Evolutionary conservation across 192 early-diverging fungal species (phyloP).

Genomic region (Backusella psychrophila): DNA sequence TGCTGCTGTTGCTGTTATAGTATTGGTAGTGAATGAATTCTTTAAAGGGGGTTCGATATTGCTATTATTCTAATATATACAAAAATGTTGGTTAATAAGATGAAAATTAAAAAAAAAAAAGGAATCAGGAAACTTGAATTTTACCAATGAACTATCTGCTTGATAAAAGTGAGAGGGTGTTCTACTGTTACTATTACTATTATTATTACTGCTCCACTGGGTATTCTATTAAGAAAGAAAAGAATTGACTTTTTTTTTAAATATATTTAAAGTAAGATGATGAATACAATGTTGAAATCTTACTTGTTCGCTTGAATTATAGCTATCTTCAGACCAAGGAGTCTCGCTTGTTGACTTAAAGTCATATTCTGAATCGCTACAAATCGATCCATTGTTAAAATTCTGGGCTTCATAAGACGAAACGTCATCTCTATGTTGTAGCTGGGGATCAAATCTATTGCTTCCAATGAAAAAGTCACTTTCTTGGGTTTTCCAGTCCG

Average conservation of each 20-base stretch:
- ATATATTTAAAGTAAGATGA: neutral
- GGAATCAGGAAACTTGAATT: neutral
- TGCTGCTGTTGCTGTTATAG: neutral
- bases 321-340: neutral
- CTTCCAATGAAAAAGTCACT: neutral
- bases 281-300: neutral
- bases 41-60: slow-evolving; percentile 34
- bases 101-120: neutral
- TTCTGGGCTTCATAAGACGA: neutral
- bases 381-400: neutral
- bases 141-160: neutral
- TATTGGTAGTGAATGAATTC: neutral
- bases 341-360: neutral
- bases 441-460: neutral
- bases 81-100: neutral
- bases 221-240: neutral
- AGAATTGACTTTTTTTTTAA: neutral
- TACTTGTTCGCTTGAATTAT: neutral
- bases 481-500: neutral
- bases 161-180: neutral
- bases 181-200: neutral
- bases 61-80: neutral
- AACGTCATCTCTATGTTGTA: neutral
- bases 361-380: slow-evolving; percentile 2
- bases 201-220: neutral